These are phyloP conservation scores for Alternaria ventricosa DNA, from an alignment of 2,329 filamentous ascomycete species.

Conservation along the genomic window DNA sequence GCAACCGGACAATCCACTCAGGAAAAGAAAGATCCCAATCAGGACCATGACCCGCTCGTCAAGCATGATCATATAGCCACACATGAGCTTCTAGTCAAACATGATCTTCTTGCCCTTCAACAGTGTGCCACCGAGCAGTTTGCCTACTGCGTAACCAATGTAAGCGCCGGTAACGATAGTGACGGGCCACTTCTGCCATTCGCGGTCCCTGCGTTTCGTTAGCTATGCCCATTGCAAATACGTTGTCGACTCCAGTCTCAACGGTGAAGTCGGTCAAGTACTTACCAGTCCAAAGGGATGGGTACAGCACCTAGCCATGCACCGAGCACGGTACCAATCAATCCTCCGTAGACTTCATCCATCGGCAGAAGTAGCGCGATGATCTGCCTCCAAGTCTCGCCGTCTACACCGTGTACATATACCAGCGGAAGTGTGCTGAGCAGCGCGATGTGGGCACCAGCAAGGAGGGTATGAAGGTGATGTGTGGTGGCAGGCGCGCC, in stretches of 20 bases:
- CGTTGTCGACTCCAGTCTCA: neutral
- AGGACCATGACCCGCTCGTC: neutral
- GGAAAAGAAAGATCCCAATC: neutral
- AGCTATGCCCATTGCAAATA: neutral
- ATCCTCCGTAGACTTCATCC: constrained; percentile 83
- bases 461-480: constrained; percentile 76
- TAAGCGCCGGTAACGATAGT: constrained; percentile 88
- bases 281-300: constrained; percentile 89
- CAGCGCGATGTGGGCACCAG: constrained; percentile 80
- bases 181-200: constrained; percentile 98
- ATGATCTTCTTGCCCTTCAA: constrained; percentile 56
- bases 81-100: constrained; percentile 43
- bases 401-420: constrained; percentile 83
- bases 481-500: constrained; percentile 90
- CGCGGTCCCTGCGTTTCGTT: constrained; percentile 71
- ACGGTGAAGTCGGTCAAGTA: constrained; percentile 2
- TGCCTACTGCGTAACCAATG: constrained; percentile 75
- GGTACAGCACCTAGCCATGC: constrained; percentile 94
- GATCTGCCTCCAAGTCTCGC: constrained; percentile 71
- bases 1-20: neutral
- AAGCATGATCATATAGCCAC: neutral
- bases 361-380: constrained; percentile 74
- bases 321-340: constrained; percentile 78
- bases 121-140: constrained; percentile 62
- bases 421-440: constrained; percentile 80